phyloP scores from a whole-genome alignment of 1,284 basidiomycete species.

The Sporisorium iseilematis-ciliati region DNA sequence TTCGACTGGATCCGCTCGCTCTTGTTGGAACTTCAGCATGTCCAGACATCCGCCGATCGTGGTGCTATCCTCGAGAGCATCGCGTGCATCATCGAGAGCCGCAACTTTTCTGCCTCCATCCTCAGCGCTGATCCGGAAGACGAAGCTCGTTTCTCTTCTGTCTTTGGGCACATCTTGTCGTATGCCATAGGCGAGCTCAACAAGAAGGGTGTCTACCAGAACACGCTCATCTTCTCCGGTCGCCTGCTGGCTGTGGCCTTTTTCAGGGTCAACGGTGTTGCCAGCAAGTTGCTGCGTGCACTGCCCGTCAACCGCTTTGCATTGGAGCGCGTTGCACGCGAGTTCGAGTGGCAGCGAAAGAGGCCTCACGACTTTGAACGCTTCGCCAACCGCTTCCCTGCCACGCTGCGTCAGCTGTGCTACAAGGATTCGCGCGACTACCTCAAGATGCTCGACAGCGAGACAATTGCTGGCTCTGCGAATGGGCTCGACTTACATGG shows the following conservation, averaged over 20 bases:
- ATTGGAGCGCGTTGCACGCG: conserved; percentile 58
- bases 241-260: conserved; percentile 63
- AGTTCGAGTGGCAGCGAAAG: conserved; percentile 57
- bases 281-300: conserved; percentile 63
- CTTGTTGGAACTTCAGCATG: conserved; percentile 61
- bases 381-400: conserved; percentile 54
- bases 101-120: conserved; percentile 56
- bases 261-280: conserved; percentile 62
- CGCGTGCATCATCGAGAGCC: conserved; percentile 64
- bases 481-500: conserved; percentile 14
- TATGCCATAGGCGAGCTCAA: conserved; percentile 67
- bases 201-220: conserved; percentile 68
- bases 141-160: conserved; percentile 54
- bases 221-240: conserved; percentile 66
- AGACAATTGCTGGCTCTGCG: conserved; percentile 21
- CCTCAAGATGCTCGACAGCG: conserved; percentile 61
- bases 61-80: conserved; percentile 66
- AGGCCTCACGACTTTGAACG: conserved; percentile 45
- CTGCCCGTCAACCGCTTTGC: conserved; percentile 65
- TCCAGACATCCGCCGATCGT: conserved; percentile 65
- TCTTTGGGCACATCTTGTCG: conserved; percentile 61
- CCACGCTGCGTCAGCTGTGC: conserved; percentile 56
- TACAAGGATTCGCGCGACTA: conserved; percentile 62
- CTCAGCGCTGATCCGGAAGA: conserved; percentile 53
- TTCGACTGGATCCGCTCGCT: conserved; percentile 65